Evolutionary conservation across 495 filamentous ascomycete species (phyloP).

Genomic region (Penicillium lagena): DNA sequence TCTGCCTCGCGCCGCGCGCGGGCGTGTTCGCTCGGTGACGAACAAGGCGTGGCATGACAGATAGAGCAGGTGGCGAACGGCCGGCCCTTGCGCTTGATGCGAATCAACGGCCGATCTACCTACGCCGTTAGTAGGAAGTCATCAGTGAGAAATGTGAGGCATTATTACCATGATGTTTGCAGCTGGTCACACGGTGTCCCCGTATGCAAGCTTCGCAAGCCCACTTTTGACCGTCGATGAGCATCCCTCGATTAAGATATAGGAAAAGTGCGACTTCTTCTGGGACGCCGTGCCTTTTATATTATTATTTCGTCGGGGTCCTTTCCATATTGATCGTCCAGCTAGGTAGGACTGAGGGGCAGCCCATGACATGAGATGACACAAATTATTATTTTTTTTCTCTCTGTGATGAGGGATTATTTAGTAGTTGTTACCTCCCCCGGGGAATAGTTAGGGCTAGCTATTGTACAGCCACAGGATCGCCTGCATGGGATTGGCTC

Average conservation of each 20-base stretch:
- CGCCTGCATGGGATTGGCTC: constrained; percentile 12
- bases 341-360: constrained; percentile 12
- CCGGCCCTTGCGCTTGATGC: constrained; percentile 95
- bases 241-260: constrained; percentile 46
- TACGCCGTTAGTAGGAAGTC: too few relatives aligned
- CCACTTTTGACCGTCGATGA: constrained; percentile 85
- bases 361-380: constrained; percentile 15
- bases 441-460: neutral
- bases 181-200: constrained; percentile 72
- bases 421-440: neutral
- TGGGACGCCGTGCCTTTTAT: constrained; percentile 7
- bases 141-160: too few relatives aligned
- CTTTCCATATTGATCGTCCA: too few relatives aligned
- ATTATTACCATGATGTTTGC: constrained; percentile 41
- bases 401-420: constrained; percentile 5
- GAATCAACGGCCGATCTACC: constrained; percentile 80
- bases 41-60: constrained; percentile 85
- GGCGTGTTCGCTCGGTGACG: constrained; percentile 81
- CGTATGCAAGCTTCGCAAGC: constrained; percentile 90
- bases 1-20: constrained; percentile 93
- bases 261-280: constrained; percentile 3
- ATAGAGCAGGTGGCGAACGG: constrained; percentile 95
- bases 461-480: constrained; percentile 20
- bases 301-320: neutral
- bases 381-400: constrained; percentile 1